Evolutionary conservation across 306 rosid species (phyloP), one percentile per base, ranked within the genome.

Genomic region (Ormosia emarginata): DNA sequence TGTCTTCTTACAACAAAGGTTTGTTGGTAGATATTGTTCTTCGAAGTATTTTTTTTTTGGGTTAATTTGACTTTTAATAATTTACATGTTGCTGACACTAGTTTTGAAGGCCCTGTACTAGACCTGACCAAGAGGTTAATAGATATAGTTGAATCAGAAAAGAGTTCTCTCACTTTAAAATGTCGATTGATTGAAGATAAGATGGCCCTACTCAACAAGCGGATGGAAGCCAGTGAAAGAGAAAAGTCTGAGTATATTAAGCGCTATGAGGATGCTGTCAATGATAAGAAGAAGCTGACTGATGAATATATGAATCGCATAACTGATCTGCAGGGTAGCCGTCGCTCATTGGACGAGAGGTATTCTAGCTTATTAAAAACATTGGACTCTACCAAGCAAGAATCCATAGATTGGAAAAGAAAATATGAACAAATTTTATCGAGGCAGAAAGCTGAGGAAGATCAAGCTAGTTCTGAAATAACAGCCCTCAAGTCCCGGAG

Each of bases 231-330:
- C 72, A 81, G 85, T 61, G 93, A 90, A 86, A 88, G 81, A 72
- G 88, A 88, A n/a, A 93, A 90, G 89, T 79, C 86, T 5, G 92
- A 93, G 81, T 90, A 91, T 87, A 75, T 86, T 63, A 93, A 86
- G 81, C 92, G 94, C 43, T 91, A 91, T 34, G 92, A 93, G 79
- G 93, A 89, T 78, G 93, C 97, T 14, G 55, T 89, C 74, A 83
- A 87, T 59, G 98, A 91, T 77, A 89, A 91, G 87, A 89, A 90
- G 73, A 81, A 79, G 85, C 88, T 90, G 34, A 83, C 91, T 29
- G 94, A 90, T 85, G 94, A 91, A 41, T 93, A 90, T 80, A 89
- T 83, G 91, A 79, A 79, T 79, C 92, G 98, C 55, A 88, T 93
- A 63, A 78, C 85, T 78, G 91, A 88, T 62, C 74, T 93, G 79